phyloP scores from a whole-genome alignment of 1,284 basidiomycete genomes.

The Cryptococcus floricola region DNA sequence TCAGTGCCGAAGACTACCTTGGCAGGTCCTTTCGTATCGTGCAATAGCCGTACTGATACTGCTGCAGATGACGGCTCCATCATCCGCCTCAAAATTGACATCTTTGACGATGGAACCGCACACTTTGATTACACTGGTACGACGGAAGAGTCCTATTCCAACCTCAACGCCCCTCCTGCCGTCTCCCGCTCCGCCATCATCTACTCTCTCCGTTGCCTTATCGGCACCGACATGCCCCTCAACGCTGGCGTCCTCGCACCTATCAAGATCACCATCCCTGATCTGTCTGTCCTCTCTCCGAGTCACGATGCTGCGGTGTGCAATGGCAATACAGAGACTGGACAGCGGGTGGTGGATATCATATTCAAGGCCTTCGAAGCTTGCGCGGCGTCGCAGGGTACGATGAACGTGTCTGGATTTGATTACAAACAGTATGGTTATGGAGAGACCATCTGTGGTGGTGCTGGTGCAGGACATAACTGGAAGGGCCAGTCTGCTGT shows the following conservation, averaged over 20 bases:
- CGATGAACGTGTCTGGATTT: conserved; percentile 13
- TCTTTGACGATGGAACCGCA: conserved; percentile 76
- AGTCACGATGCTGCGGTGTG: conserved; percentile 84
- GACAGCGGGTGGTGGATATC: conserved; percentile 90
- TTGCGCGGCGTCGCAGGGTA: conserved; percentile 85
- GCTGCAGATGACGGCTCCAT: conserved; percentile 35
- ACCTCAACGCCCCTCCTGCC: conserved; percentile 60
- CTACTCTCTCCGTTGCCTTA: conserved; percentile 88
- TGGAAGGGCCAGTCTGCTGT: conserved; percentile 68
- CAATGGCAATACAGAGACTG: conserved; percentile 88
- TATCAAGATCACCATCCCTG: conserved; percentile 27
- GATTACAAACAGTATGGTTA: conserved; percentile 12
- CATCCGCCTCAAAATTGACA: conserved; percentile 65
- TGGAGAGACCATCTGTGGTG: conserved; percentile 57
- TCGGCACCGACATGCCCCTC: conserved; percentile 79
- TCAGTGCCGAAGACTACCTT: conserved; percentile 52
- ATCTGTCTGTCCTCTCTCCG: conserved; percentile 65
- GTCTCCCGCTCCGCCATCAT: conserved; percentile 91
- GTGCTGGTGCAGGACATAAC: conserved; percentile 80
- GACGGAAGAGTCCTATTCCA: conserved; percentile 65
- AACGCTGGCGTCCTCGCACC: conserved; percentile 46
- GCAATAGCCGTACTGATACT: background rate
- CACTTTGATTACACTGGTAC: conserved; percentile 86
- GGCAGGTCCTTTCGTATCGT: background rate
- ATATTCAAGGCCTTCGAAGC: conserved; percentile 91